These are phyloP conservation scores for Megacollybia platyphylla DNA, from an alignment of 1,284 basidiomycete genomes.

Conservation along the genomic window DNA sequence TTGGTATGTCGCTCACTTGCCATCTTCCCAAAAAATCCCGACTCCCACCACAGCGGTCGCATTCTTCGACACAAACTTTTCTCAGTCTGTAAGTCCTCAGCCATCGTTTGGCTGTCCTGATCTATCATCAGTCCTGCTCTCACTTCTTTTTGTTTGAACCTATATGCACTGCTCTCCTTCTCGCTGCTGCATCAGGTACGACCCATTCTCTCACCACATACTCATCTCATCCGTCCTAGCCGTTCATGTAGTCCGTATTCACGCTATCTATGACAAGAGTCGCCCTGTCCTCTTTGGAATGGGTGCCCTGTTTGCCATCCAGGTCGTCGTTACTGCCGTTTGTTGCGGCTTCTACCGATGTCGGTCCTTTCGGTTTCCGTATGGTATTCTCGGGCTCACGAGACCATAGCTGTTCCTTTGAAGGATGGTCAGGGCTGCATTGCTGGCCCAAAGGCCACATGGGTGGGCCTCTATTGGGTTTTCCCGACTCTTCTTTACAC, in stretches of 20 bases:
- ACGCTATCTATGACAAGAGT: slow-evolving; percentile 61
- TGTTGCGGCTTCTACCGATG: slow-evolving; percentile 67
- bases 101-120: slow-evolving; percentile 5
- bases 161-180: slow-evolving; percentile 65
- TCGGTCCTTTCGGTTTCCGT: slow-evolving; percentile 15
- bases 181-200: slow-evolving; percentile 55
- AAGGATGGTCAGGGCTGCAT: slow-evolving; percentile 66
- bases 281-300: slow-evolving; percentile 40
- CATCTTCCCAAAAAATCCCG: slow-evolving; percentile 3
- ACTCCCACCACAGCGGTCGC: slow-evolving; percentile 42
- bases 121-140: slow-evolving; percentile 33
- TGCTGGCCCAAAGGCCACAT: slow-evolving; percentile 61
- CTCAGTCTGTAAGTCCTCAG: slow-evolving; percentile 28
- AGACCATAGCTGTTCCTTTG: slow-evolving; percentile 48
- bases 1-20: slow-evolving; percentile 33
- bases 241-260: slow-evolving; percentile 62
- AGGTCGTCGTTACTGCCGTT: slow-evolving; percentile 56
- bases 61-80: slow-evolving; percentile 67
- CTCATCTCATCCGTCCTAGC: slow-evolving; percentile 18
- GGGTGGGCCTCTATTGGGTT: slow-evolving; percentile 77
- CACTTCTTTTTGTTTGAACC: slow-evolving; percentile 76
- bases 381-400: slow-evolving; percentile 3
- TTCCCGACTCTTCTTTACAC: slow-evolving; percentile 61
- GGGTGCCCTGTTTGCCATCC: slow-evolving; percentile 45
- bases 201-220: background rate